Conservation (phyloP, 148 eudicot genomes). For the Bassia scoparia region DNA sequence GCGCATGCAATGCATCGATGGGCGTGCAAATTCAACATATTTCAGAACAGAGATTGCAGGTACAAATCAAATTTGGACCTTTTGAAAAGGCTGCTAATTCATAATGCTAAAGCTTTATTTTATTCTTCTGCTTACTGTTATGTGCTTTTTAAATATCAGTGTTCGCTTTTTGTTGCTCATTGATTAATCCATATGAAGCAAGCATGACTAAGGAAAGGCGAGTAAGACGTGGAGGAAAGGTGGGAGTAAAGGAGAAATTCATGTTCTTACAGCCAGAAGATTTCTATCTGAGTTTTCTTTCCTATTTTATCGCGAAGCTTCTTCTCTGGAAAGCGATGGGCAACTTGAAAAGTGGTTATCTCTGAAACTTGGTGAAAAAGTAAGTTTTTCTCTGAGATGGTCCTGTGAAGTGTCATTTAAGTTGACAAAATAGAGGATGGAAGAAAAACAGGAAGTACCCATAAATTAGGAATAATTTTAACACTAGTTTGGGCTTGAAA, state of each 20-base stretch:
- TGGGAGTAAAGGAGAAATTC: conserved; percentile 66
- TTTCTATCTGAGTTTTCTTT: conserved; percentile 61
- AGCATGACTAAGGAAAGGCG: conserved; percentile 81
- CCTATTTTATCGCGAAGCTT: conserved; percentile 59
- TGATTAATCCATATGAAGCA: conserved; percentile 80
- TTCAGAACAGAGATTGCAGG: conserved; percentile 71
- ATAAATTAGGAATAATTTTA: background rate
- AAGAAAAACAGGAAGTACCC: too few relatives aligned
- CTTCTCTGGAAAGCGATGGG: conserved; percentile 84
- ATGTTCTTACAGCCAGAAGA: conserved; percentile 67
- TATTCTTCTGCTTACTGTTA: background rate
- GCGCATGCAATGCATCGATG: conserved; percentile 80
- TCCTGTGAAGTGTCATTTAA: background rate
- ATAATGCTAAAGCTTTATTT: background rate
- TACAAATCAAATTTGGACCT: conserved; percentile 18
- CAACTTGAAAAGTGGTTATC: conserved; percentile 67
- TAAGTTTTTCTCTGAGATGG: conserved; percentile 23
- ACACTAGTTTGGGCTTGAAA: background rate
- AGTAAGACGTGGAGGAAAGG: conserved; percentile 64
- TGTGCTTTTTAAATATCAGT: conserved; percentile 36
- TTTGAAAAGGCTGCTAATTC: background rate
- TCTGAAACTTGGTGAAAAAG: conserved; percentile 58
- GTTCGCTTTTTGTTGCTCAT: conserved; percentile 77
- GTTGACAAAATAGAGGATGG: background rate
- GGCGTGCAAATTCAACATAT: conserved; percentile 88